These are phyloP conservation scores for Allium fistulosum DNA, from an alignment of 106 monocot species.

Conservation along the genomic window DNA sequence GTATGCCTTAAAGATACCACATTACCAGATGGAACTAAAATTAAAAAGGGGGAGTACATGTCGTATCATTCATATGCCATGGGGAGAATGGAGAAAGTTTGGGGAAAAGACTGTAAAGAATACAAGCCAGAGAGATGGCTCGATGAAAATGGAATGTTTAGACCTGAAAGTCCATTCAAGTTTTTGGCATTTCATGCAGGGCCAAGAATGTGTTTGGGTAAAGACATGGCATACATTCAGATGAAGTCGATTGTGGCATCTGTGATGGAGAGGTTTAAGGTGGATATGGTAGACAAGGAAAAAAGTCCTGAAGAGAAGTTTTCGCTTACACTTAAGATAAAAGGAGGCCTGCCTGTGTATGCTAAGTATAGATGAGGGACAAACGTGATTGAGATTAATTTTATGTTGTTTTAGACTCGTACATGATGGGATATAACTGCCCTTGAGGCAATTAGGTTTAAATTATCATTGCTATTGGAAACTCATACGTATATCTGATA, in stretches of 20 bases:
- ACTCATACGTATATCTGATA: too few relatives aligned
- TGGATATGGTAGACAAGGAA: background rate
- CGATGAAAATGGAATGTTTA: constrained; percentile 8
- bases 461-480: too few relatives aligned
- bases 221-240: constrained; percentile 29
- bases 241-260: constrained; percentile 22
- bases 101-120: constrained; percentile 32
- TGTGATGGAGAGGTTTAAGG: constrained; percentile 13
- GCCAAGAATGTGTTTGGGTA: constrained; percentile 33
- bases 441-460: too few relatives aligned
- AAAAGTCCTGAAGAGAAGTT: background rate
- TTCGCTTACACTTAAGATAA: background rate
- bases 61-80: constrained; percentile 25
- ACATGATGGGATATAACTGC: too few relatives aligned
- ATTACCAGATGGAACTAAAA: constrained; percentile 33
- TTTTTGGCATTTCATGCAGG: constrained; percentile 22
- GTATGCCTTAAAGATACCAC: constrained; percentile 15
- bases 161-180: constrained; percentile 11
- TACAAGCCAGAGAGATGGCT: constrained; percentile 27
- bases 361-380: background rate
- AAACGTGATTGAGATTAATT: too few relatives aligned
- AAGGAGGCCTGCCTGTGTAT: background rate
- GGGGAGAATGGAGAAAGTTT: constrained; percentile 27
- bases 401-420: too few relatives aligned
- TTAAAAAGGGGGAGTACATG: constrained; percentile 19